A percentile compares a stretch with the other conserved stretches of the same genome.
Conservation (phyloP, 1,139 yeast genomes). For the Lodderomyces theae region DNA sequence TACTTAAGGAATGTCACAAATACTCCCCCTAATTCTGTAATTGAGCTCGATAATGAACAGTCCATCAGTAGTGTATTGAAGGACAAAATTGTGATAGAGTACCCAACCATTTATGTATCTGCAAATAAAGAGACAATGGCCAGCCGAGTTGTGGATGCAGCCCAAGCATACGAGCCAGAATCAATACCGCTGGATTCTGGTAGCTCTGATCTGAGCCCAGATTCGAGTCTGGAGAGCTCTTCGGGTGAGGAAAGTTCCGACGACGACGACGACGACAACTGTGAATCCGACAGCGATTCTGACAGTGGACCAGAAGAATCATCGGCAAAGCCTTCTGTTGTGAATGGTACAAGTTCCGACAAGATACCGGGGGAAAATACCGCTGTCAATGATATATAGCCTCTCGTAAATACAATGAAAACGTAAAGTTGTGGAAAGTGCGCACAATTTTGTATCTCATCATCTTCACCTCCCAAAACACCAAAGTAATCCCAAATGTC, state of each 20-base stretch:
- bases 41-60: conserved; percentile 21
- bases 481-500: no score
- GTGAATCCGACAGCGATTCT: conserved; percentile 8
- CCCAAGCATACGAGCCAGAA: conserved; percentile 19
- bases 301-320: conserved; percentile 20
- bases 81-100: conserved; percentile 67
- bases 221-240: conserved; percentile 9
- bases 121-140: conserved; percentile 15
- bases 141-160: conserved; percentile 15
- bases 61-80: conserved; percentile 45
- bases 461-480: no score
- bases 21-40: conserved; percentile 18
- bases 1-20: conserved; percentile 35
- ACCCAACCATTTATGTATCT: conserved; percentile 63
- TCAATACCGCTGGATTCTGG: not conserved
- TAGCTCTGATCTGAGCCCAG: conserved; percentile 12
- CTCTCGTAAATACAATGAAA: no score
- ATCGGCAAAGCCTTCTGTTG: conserved; percentile 19
- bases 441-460: not conserved
- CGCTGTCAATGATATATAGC: no score
- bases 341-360: not conserved
- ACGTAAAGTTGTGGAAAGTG: no score
- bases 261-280: conserved; percentile 4
- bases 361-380: not conserved
- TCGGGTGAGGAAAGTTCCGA: conserved; percentile 1